These are phyloP conservation scores for Goniomonas avonlea DNA, from an alignment of 78 protist genomes.

Conservation along the genomic window DNA sequence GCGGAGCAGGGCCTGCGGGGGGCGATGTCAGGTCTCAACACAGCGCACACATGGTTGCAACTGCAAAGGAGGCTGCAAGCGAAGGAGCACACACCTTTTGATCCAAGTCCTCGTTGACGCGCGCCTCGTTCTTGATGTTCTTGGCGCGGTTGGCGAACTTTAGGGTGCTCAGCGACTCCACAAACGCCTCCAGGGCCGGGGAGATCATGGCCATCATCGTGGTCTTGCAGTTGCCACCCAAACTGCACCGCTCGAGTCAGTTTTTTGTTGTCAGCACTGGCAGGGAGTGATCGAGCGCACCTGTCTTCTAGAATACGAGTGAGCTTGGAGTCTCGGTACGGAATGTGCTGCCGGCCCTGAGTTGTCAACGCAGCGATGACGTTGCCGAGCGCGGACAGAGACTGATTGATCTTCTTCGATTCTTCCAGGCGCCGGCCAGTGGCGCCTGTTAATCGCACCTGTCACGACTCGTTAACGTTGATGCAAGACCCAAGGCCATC, in stretches of 20 bases:
- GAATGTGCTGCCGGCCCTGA: constrained; percentile 35
- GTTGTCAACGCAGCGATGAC: constrained; percentile 56
- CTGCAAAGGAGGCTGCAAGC: neutral
- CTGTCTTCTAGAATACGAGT: constrained; percentile 49
- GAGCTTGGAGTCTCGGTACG: constrained; percentile 71
- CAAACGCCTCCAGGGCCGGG: constrained; percentile 44
- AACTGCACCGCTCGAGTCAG: too few relatives aligned
- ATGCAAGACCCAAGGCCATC: neutral
- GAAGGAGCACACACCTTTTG: too few relatives aligned
- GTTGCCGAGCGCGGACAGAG: constrained; percentile 63
- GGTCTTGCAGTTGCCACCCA: constrained; percentile 65
- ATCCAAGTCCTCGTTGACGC: constrained; percentile 54
- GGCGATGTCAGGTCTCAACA: too few relatives aligned
- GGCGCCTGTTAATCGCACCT: constrained; percentile 37
- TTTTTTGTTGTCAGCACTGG: too few relatives aligned
- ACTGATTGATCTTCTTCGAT: constrained; percentile 39
- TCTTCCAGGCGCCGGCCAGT: constrained; percentile 53
- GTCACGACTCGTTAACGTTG: neutral
- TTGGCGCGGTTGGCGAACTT: constrained; percentile 68
- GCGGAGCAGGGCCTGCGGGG: constrained; percentile 13
- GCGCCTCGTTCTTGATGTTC: constrained; percentile 58
- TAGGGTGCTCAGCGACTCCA: constrained; percentile 46
- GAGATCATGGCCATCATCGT: constrained; percentile 60
- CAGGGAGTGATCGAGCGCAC: too few relatives aligned
- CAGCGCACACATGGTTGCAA: neutral